Base-by-base conservation (phyloP, 2,329 filamentous ascomycete genomes). In the Rugonectria rugulosa region DNA sequence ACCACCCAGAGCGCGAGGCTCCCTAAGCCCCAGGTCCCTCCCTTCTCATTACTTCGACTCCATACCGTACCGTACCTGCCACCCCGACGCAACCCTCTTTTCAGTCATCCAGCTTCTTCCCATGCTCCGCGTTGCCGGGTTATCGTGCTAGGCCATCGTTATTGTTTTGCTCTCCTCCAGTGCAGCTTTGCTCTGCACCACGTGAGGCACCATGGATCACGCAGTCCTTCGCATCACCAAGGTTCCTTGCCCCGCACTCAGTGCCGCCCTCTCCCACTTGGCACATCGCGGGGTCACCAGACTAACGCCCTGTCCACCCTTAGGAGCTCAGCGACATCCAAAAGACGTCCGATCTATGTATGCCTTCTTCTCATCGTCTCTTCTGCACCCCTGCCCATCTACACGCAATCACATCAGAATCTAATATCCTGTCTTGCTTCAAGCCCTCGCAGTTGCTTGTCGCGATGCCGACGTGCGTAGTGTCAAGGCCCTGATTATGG, bases 261-360 rank as follows among this genome's bases (percentile, higher is more conserved):
- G 43, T 42, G 50, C 42, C 37, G 37, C 51, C 56, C 44, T 36
- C 47, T 57, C 50, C 24, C 51, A 60, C 48, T 50, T 36, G 60
- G 55, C 57, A 54, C 44, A 38, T 55, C 66, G 42, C 41, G 36
- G 38, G 57, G 36, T 42, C 52, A 42, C 20, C 27, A 59, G 32
- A 48, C 59, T 61, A 56, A 67, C 53, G 27, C 17, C 15, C 38
- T 21, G 38, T 43, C 38, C 41, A 53, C 54, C 31, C 37, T 26
- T 59, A 95, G 89, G 94, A 97, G 78, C 83, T 97, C 63, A 85
- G 87, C 68, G 90, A 95, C 65, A 87, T 97, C 56, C 91, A 97
- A 73, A 89, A 89, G 72, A 89, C 86, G 60, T 84, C 87, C 17
- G 93, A 97, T 74, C 81, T 97, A 27, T 96, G 90, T 94, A 81